A percentile compares a stretch with the other conserved stretches of the same genome.
Conservation (phyloP, 768 basidiomycete genomes). For the Phaeotremella fagi region DNA sequence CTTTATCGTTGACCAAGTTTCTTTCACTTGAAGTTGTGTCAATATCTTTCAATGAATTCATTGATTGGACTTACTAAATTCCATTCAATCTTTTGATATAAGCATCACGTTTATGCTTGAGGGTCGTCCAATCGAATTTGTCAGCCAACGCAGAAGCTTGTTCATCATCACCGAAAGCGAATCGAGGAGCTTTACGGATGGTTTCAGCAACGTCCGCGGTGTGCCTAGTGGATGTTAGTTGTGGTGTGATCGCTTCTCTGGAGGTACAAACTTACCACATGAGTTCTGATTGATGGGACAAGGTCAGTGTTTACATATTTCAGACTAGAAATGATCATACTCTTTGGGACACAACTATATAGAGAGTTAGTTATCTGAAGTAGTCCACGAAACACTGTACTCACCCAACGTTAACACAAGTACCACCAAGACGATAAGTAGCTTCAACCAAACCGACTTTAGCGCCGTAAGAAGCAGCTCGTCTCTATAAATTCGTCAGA, state of each 20-base stretch:
- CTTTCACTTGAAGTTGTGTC: slow-evolving; percentile 53
- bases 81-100: slow-evolving; percentile 85
- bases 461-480: slow-evolving; percentile 85
- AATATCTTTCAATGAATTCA: background rate
- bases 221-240: slow-evolving; percentile 21
- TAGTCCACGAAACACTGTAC: slow-evolving; percentile 1
- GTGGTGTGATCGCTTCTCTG: background rate
- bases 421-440: slow-evolving; percentile 73
- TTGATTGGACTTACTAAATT: slow-evolving; percentile 60
- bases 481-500: slow-evolving; percentile 57
- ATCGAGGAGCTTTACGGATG: slow-evolving; percentile 64
- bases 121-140: slow-evolving; percentile 75
- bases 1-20: slow-evolving; percentile 80
- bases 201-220: slow-evolving; percentile 64
- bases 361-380: slow-evolving; percentile 3
- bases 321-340: slow-evolving; percentile 47
- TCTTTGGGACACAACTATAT: slow-evolving; percentile 93
- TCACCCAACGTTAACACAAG: slow-evolving; percentile 90
- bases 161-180: slow-evolving; percentile 54
- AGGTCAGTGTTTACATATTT: background rate
- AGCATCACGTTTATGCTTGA: slow-evolving; percentile 92
- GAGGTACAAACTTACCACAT: slow-evolving; percentile 88
- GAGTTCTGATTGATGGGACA: slow-evolving; percentile 55
- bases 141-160: slow-evolving; percentile 52
- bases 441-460: slow-evolving; percentile 87